These are phyloP conservation scores for Calycina marina DNA, from an alignment of 2,329 filamentous ascomycete genomes.

Conservation along the genomic window DNA sequence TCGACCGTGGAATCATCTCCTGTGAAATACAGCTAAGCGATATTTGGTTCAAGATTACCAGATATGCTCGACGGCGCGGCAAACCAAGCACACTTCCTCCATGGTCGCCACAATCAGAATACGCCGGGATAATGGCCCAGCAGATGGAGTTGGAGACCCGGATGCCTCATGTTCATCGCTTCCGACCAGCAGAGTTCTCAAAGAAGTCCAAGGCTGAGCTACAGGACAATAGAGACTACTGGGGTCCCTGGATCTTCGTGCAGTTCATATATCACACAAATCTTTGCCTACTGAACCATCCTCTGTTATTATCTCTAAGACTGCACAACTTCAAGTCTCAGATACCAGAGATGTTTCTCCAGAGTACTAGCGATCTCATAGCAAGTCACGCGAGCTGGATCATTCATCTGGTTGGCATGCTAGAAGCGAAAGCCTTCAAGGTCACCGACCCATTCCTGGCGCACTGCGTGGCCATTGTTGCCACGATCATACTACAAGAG, in stretches of 20 bases:
- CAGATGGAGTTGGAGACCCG: conserved; percentile 37
- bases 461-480: conserved; percentile 35
- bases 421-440: conserved; percentile 29
- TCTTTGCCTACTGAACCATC: conserved; percentile 37
- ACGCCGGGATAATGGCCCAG: conserved; percentile 31
- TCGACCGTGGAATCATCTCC: conserved; percentile 27
- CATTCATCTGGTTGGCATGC: conserved; percentile 33
- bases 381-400: conserved; percentile 37
- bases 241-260: conserved; percentile 36
- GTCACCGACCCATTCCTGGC: conserved; percentile 32
- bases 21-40: conserved; percentile 32
- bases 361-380: conserved; percentile 36
- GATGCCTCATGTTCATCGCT: conserved; percentile 35
- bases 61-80: conserved; percentile 31
- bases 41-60: conserved; percentile 31
- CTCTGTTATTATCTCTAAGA: conserved; percentile 35
- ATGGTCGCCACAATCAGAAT: conserved; percentile 36
- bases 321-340: conserved; percentile 35
- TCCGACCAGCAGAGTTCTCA: conserved; percentile 32
- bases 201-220: conserved; percentile 28
- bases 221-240: conserved; percentile 32
- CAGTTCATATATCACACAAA: conserved; percentile 39
- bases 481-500: conserved; percentile 38
- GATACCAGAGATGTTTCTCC: conserved; percentile 38
- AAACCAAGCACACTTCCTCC: conserved; percentile 28